phyloP scores from a whole-genome alignment of 1,139 yeast genomes.

The Hyphopichia fennica region DNA sequence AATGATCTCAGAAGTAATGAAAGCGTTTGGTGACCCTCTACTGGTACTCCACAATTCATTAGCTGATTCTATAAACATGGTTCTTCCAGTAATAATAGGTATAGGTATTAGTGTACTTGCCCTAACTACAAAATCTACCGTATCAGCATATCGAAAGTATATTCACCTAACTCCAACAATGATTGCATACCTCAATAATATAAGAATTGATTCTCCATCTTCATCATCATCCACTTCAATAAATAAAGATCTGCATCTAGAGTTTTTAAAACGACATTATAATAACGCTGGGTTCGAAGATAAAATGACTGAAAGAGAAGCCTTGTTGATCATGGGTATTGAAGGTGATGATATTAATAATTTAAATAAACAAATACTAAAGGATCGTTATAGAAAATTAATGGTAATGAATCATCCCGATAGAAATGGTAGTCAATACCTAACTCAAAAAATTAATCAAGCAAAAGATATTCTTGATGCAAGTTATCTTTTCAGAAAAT shows the following conservation, averaged over 20 bases:
- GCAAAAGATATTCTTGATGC: constrained; percentile 67
- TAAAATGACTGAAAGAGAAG: constrained; percentile 63
- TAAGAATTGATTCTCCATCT: constrained; percentile 10
- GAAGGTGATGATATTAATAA: constrained; percentile 50
- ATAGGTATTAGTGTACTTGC: constrained; percentile 58
- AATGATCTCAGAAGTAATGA: not conserved
- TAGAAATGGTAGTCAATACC: constrained; percentile 67
- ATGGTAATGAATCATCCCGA: constrained; percentile 79
- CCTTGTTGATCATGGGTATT: constrained; percentile 55
- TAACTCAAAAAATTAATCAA: constrained; percentile 73
- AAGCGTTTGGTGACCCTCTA: too few relatives aligned
- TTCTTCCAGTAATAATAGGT: constrained; percentile 58
- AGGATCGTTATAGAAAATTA: constrained; percentile 57
- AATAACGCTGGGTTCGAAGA: constrained; percentile 49
- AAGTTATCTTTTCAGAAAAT: constrained; percentile 43
- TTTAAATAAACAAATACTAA: constrained; percentile 44
- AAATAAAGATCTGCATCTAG: constrained; percentile 17
- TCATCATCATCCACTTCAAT: constrained; percentile 3
- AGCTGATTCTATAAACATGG: constrained; percentile 28
- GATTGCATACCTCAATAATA: constrained; percentile 55
- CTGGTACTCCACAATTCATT: too few relatives aligned
- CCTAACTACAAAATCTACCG: constrained; percentile 49
- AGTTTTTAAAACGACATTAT: constrained; percentile 30
- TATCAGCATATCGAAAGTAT: constrained; percentile 46
- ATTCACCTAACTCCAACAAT: constrained; percentile 49